phyloP scores from a whole-genome alignment of 1,284 basidiomycete species.

The Inonotus obliquus region DNA sequence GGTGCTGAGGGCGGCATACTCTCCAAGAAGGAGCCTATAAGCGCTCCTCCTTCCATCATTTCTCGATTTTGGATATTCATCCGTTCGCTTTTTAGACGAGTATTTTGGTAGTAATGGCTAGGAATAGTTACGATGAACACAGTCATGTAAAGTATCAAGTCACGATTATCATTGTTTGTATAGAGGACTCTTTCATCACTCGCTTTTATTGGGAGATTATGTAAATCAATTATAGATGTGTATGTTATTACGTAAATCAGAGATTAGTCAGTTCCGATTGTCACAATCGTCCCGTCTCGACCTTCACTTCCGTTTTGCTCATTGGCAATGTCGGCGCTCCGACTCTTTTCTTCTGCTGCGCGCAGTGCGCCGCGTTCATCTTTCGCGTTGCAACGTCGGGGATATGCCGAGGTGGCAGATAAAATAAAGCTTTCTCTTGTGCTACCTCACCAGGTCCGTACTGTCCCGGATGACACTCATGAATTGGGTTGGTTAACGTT shows the following conservation, averaged over 20 bases:
- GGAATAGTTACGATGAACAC: background rate
- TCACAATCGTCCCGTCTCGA: no score
- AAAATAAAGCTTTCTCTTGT: constrained; percentile 89
- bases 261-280: no score
- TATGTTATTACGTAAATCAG: no score
- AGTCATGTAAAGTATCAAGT: background rate
- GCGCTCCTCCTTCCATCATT: background rate
- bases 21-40: background rate
- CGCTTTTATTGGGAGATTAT: no score
- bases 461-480: background rate
- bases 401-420: constrained; percentile 84
- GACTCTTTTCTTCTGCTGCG: constrained; percentile 59
- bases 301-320: background rate
- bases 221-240: no score
- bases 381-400: constrained; percentile 56
- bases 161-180: background rate
- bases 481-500: background rate
- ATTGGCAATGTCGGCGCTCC: constrained; percentile 64
- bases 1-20: background rate
- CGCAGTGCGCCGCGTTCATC: constrained; percentile 50
- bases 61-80: constrained; percentile 9
- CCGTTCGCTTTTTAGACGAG: constrained; percentile 4
- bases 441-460: constrained; percentile 85
- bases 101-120: background rate
- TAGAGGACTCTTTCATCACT: no score